These are phyloP conservation scores for Penicillium sp. DNA, from an alignment of 2,329 filamentous ascomycete genomes.

Conservation along the genomic window DNA sequence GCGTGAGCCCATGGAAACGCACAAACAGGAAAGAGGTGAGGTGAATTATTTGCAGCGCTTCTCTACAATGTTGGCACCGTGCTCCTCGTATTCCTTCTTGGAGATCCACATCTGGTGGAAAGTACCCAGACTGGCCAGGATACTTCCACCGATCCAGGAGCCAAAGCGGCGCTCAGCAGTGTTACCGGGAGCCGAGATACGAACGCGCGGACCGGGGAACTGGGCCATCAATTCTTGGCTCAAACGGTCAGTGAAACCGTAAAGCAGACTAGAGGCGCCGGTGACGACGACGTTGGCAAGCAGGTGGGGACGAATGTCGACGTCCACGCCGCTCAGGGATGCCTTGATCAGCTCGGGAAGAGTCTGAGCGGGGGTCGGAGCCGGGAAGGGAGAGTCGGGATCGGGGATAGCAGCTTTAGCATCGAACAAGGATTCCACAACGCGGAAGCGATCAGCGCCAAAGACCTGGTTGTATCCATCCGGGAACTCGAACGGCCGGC, in stretches of 20 bases:
- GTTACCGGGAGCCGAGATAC: slow-evolving; percentile 82
- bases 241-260: slow-evolving; percentile 88
- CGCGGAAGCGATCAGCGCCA: slow-evolving; percentile 80
- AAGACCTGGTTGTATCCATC: slow-evolving; percentile 97
- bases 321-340: slow-evolving; percentile 77
- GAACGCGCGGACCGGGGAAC: slow-evolving; percentile 83
- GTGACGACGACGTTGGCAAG: slow-evolving; percentile 91
- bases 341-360: slow-evolving; percentile 80
- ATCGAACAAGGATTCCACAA: slow-evolving; percentile 89
- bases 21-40: slow-evolving; percentile 3
- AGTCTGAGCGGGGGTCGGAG: slow-evolving; percentile 71
- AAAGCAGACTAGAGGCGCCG: slow-evolving; percentile 81
- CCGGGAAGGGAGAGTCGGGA: slow-evolving; percentile 46
- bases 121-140: slow-evolving; percentile 89
- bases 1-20: slow-evolving; percentile 9
- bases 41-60: slow-evolving; percentile 82
- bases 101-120: slow-evolving; percentile 99
- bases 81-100: slow-evolving; percentile 96
- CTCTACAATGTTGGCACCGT: slow-evolving; percentile 85
- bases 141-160: slow-evolving; percentile 95
- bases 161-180: slow-evolving; percentile 88
- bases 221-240: slow-evolving; percentile 78
- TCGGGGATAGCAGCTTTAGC: slow-evolving; percentile 68
- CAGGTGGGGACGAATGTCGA: slow-evolving; percentile 80
- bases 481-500: slow-evolving; percentile 93